These are phyloP conservation scores for Exutisphaerella laricina DNA, from an alignment of 2,329 filamentous ascomycete species.

Conservation along the genomic window DNA sequence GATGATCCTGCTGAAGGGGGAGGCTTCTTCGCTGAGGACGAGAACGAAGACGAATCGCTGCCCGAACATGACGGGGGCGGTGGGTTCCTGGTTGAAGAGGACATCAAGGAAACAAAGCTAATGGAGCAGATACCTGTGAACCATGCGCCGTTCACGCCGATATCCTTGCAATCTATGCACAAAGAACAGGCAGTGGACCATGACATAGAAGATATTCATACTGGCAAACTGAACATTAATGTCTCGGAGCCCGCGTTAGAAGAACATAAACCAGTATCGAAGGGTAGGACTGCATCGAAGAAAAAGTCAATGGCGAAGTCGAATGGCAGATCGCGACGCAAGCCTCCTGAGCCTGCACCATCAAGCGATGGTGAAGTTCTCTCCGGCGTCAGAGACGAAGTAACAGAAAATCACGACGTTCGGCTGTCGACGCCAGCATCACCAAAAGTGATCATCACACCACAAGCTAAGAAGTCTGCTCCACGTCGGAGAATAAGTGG, in stretches of 20 bases:
- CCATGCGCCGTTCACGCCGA: conserved; percentile 20
- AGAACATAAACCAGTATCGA: too few relatives aligned
- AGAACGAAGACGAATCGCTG: conserved; percentile 22
- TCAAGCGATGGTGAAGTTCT: conserved; percentile 6
- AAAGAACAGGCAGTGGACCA: conserved; percentile 11
- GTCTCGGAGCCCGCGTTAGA: too few relatives aligned
- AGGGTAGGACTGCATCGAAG: not conserved
- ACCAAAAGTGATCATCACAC: conserved; percentile 24
- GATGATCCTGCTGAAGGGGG: conserved; percentile 20
- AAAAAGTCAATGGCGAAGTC: conserved; percentile 8
- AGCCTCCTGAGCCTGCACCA: conserved; percentile 3
- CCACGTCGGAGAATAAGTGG: conserved; percentile 3
- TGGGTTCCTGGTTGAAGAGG: conserved; percentile 37
- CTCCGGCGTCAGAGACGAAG: conserved; percentile 3
- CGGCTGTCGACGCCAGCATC: conserved; percentile 12
- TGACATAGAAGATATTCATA: conserved; percentile 9
- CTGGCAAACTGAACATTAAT: conserved; percentile 28
- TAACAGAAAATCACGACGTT: not conserved
- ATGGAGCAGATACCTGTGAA: conserved; percentile 7
- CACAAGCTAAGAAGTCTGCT: conserved; percentile 11
- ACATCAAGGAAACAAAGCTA: conserved; percentile 22
- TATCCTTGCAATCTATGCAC: conserved; percentile 26
- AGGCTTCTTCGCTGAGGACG: conserved; percentile 27
- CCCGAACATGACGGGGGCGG: conserved; percentile 30
- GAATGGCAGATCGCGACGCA: conserved; percentile 8